Conservation (phyloP, 2,329 filamentous ascomycete genomes). For the Fusarium praegraminearum region DNA sequence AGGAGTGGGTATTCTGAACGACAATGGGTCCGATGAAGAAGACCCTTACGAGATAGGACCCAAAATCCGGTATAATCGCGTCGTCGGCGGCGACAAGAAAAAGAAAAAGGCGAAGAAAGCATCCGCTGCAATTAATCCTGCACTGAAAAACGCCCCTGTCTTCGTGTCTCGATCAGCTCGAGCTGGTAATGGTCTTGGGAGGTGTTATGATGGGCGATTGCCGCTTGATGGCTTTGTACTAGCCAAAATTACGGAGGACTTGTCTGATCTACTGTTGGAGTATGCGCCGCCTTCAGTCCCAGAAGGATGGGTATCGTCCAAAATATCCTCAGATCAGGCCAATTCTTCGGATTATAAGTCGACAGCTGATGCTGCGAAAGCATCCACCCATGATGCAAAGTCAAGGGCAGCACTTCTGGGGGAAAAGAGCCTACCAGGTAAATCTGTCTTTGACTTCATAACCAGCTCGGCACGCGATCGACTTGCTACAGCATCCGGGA, state of each 20-base stretch:
- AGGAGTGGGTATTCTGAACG: conserved; percentile 89
- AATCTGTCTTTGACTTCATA: conserved; percentile 96
- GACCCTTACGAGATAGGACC: conserved; percentile 94
- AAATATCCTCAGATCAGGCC: conserved; percentile 48
- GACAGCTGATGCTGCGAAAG: conserved; percentile 80
- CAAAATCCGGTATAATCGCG: conserved; percentile 85
- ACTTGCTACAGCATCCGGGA: conserved; percentile 81
- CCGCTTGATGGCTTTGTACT: conserved; percentile 86
- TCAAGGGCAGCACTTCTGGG: conserved; percentile 83
- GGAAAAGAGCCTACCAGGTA: conserved; percentile 81
- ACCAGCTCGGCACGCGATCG: conserved; percentile 81
- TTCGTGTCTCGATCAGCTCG: conserved; percentile 74
- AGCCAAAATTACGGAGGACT: conserved; percentile 62
- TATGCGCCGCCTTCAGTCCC: conserved; percentile 78
- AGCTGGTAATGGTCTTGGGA: conserved; percentile 56
- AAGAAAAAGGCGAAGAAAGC: conserved; percentile 74
- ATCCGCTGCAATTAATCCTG: conserved; percentile 69
- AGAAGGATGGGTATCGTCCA: conserved; percentile 77
- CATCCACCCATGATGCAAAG: conserved; percentile 79
- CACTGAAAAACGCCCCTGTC: conserved; percentile 74
- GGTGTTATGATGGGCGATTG: conserved; percentile 85
- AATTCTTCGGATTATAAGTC: conserved; percentile 65
- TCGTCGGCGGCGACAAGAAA: conserved; percentile 84
- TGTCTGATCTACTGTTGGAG: conserved; percentile 48
- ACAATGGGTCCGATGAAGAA: conserved; percentile 94